Conservation (phyloP, 208 protist species). For the Leishmania turanica region DNA sequence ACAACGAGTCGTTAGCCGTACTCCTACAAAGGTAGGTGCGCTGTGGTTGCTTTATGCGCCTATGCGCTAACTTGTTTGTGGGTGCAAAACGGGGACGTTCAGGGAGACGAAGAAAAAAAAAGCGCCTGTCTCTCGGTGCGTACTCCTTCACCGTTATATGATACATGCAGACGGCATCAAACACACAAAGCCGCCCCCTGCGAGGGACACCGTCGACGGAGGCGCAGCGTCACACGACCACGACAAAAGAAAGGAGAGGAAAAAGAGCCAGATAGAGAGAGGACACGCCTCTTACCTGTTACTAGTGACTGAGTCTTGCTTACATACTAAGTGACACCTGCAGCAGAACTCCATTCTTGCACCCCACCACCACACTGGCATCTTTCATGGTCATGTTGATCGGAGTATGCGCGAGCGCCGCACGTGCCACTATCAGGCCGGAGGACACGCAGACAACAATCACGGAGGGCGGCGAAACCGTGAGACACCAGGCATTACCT, state of each 20-base stretch:
- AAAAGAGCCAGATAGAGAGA: background rate
- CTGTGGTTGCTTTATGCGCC: background rate
- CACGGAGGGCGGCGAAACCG: constrained; percentile 36
- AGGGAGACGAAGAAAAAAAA: background rate
- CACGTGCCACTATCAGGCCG: constrained; percentile 39
- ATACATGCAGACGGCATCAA: background rate
- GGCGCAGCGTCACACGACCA: background rate
- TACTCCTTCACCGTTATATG: background rate
- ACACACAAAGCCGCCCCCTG: no score
- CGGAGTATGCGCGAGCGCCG: constrained; percentile 27
- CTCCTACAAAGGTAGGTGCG: background rate
- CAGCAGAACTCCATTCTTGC: constrained; percentile 20
- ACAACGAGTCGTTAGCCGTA: background rate
- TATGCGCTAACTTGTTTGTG: background rate
- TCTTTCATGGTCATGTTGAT: constrained; percentile 41
- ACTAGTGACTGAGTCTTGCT: background rate
- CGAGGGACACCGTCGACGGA: background rate
- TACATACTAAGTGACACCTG: constrained; percentile 5
- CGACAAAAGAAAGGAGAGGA: background rate
- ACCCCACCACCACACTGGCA: constrained; percentile 9
- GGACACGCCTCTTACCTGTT: background rate
- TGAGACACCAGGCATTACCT: constrained; percentile 56
- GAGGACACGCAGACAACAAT: constrained; percentile 41
- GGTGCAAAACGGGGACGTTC: background rate
- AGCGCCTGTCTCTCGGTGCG: background rate